A percentile compares a stretch with the other conserved stretches of the same genome.
Conservation (phyloP, 176 grass and related monocot genomes). For the Oryza punctata region DNA sequence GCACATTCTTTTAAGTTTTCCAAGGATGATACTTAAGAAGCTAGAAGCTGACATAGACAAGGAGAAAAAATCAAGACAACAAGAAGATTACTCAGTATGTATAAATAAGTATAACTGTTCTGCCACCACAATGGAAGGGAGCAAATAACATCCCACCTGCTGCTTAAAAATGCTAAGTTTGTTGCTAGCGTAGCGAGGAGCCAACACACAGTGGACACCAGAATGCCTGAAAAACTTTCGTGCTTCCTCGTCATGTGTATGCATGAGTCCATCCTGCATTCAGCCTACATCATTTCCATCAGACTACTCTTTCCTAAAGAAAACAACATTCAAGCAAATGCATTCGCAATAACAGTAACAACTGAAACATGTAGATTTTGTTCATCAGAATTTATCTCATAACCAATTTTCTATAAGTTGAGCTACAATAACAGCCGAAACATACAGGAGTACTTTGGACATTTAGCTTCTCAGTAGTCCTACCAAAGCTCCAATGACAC, state of each 20-base stretch:
- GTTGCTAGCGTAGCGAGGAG: slow-evolving; percentile 90
- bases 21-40: not conserved
- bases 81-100: not conserved
- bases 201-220: slow-evolving; percentile 81
- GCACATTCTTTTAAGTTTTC: not conserved
- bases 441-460: not conserved
- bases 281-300: slow-evolving; percentile 55
- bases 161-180: slow-evolving; percentile 99
- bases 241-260: slow-evolving; percentile 96
- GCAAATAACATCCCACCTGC: slow-evolving; percentile 61
- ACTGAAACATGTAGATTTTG: not conserved
- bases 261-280: slow-evolving; percentile 97
- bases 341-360: not conserved
- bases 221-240: slow-evolving; percentile 91
- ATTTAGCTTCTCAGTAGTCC: not conserved
- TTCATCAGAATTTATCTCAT: slow-evolving; percentile 27
- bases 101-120: not conserved
- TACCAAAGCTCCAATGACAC: not conserved
- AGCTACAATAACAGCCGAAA: not conserved
- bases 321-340: not conserved
- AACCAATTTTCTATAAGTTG: not conserved
- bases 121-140: slow-evolving; percentile 14
- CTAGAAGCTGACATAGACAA: not conserved
- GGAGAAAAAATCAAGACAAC: not conserved
- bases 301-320: slow-evolving; percentile 34